Conservation (phyloP, 495 filamentous ascomycete species). For the Talaromyces adpressus region DNA sequence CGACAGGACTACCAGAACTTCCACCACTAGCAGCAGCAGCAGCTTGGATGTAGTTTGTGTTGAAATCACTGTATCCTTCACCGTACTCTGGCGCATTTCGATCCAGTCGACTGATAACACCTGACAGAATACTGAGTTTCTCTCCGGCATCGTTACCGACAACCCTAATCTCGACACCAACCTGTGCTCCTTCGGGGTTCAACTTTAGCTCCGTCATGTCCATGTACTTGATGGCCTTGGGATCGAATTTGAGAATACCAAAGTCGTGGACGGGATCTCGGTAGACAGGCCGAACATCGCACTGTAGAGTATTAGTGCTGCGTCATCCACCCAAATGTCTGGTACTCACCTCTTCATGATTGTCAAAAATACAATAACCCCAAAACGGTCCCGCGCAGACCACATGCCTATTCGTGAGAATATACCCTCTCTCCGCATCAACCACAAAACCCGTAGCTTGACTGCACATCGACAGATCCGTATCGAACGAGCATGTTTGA, state of each 20-base stretch:
- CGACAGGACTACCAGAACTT: conserved; percentile 93
- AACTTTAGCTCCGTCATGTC: conserved; percentile 70
- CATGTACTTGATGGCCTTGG: conserved; percentile 95
- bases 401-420: conserved; percentile 87
- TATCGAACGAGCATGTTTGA: conserved; percentile 97
- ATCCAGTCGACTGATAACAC: conserved; percentile 92
- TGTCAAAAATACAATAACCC: conserved; percentile 96
- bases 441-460: conserved; percentile 98
- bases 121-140: conserved; percentile 96
- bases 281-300: conserved; percentile 95
- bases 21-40: conserved; percentile 93
- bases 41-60: conserved; percentile 98
- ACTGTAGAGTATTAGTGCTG: conserved; percentile 38
- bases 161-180: conserved; percentile 89
- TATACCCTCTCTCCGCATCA: conserved; percentile 88
- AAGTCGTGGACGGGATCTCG: conserved; percentile 98
- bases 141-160: conserved; percentile 98
- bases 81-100: conserved; percentile 97
- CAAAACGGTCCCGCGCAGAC: conserved; percentile 96
- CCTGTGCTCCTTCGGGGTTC: conserved; percentile 80
- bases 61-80: conserved; percentile 98
- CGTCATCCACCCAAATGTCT: background rate
- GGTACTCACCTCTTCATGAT: conserved; percentile 71
- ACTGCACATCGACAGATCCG: conserved; percentile 83
- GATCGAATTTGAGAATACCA: conserved; percentile 91